These are phyloP conservation scores for Fusarium duplospermum DNA, from an alignment of 2,329 filamentous ascomycete genomes.

Conservation along the genomic window DNA sequence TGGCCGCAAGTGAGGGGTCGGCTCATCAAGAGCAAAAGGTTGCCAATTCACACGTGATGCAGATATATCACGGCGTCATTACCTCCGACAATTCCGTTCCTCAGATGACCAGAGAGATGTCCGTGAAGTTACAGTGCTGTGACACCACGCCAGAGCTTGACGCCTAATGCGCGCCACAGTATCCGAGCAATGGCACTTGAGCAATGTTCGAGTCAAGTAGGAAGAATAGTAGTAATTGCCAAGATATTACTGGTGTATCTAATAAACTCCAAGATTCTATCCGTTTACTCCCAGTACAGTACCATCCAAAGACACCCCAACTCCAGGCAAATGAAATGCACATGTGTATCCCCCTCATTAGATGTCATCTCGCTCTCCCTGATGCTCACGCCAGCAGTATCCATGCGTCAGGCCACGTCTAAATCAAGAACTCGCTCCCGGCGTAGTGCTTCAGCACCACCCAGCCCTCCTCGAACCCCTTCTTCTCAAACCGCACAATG, in stretches of 20 bases:
- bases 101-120: not conserved
- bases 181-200: not conserved
- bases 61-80: conserved; percentile 29
- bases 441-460: conserved; percentile 86
- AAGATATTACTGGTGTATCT: not conserved
- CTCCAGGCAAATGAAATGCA: conserved; percentile 27
- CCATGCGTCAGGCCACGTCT: not conserved
- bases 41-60: conserved; percentile 42
- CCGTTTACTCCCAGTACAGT: not conserved
- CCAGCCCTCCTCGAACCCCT: conserved; percentile 79
- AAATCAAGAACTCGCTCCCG: conserved; percentile 72
- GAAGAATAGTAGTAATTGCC: not conserved
- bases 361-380: not conserved
- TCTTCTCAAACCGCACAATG: conserved; percentile 78
- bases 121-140: not conserved
- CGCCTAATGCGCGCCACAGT: conserved; percentile 5
- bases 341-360: not conserved
- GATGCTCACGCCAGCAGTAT: not conserved
- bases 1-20: conserved; percentile 48
- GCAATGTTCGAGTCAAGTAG: not conserved
- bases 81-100: conserved; percentile 8
- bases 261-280: conserved; percentile 14
- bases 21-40: conserved; percentile 29
- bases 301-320: conserved; percentile 1
- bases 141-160: conserved; percentile 29